Base-by-base conservation (phyloP, 2,329 filamentous ascomycete species). In the Trichoderma aggressivum region DNA sequence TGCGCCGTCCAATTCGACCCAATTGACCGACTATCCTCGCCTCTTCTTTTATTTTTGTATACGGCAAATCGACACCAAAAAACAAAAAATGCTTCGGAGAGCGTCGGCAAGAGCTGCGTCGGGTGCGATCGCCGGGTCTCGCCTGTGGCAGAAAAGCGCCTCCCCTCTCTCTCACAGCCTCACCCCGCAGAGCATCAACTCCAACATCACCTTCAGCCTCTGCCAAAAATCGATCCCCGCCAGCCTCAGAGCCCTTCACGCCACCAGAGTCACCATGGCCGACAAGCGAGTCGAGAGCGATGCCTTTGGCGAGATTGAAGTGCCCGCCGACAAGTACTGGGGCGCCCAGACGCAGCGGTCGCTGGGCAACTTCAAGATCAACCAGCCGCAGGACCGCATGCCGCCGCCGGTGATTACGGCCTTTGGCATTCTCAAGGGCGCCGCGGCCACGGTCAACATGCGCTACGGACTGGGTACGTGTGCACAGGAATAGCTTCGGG, bases 351-450 rank as follows among this genome's bases (percentile, higher is more conserved):
- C 95, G 69, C 92, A 98, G 88, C 91, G 95, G 76, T 98, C 95
- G 66, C 89, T 98, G 81, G 91, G 92, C 83, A 99, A 99, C 87
- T 99, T 99, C 88, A 92, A 92, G 83, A 98, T 99, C 90, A 98
- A 98, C 86, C 96, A 98, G 87, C 96, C 96, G 73, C 94, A 97
- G 84, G 96, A 99, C 82, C 94, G 96, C 81, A 98, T 98, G 94
- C 96, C 96, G 62, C 91, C 94, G 75, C 92, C 94, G 59, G 92
- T 99, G 77, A 87, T 98, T 79, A 91, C 90, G 83, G 96, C 96
- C 7, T 98, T 99, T 81, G 96, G 96, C 80, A 97, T 98, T 78
- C 88, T 99, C 75, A 99, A 99, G 89, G 95, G 94, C 75, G 96
- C 96, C 71, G 96, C 96, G 58, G 96, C 96, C 61, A 93, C 91